Evolutionary conservation across 345 rosid species (phyloP), one percentile per base, ranked within the genome.

Genomic region (Salix suchowensis): DNA sequence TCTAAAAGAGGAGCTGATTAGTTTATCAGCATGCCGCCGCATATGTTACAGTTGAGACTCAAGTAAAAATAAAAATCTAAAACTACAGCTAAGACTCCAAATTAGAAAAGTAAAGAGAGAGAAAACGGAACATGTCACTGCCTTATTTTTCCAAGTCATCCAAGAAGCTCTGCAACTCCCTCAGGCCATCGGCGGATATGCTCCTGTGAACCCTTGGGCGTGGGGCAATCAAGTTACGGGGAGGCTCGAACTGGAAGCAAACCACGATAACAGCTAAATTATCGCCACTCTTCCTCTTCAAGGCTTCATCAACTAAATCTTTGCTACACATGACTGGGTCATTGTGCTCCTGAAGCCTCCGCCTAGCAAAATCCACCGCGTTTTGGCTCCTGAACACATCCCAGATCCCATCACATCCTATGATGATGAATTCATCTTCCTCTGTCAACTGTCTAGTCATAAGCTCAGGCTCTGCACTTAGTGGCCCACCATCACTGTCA

Each of bases 391-490:
- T 79, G 73, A 94, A 94, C 65, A 92, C 98, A 70, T 94, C 98
- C 98, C 96, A 94, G n/a, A 92, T 85, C 42, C 98, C 97, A 65
- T 92, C 97, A 48, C 94, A 89, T 5, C 94, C 98, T 4, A 94
- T 87, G 58, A 92, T 88, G 74, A 94, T 91, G 82, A 94, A 94
- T 82, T 92, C 98, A 39, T 94, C 98, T 40, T 92, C 96, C 69
- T 85, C 87, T 0, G 87, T 88, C 71, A 92, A 85, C 71, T 82
- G 78, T 8, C 66, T 82, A 36, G 88, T 84, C 84, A 86, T 88
- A 46, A 92, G 77, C 87, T 94, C 98, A 5, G 96, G 98, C 76
- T 94, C 96, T 1, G 94, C 96, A 82, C 88, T 91, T 10, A 94
- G 88, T 26, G 98, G 96, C 32, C 97, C 97, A 23, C 91, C 88